Evolutionary conservation across 2,329 filamentous ascomycete species (phyloP).

Genomic region (Hypoxylon sp.): DNA sequence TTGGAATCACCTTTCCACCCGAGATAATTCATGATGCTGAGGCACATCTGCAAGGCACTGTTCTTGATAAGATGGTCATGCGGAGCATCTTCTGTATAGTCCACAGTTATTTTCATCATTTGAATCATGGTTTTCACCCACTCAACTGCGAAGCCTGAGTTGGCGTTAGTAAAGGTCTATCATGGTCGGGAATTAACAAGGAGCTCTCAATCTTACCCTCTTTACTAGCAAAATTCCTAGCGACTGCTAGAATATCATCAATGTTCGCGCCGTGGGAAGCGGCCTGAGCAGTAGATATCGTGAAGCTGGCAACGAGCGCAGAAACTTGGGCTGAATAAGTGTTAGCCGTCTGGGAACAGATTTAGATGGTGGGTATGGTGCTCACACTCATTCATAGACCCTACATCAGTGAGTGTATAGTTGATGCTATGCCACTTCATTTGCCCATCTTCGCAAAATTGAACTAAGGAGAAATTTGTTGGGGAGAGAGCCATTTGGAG

Average conservation of each 20-base stretch:
- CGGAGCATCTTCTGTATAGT: slow-evolving; percentile 83
- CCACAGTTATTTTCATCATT: slow-evolving; percentile 79
- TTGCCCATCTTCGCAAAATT: slow-evolving; percentile 71
- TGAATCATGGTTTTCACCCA: slow-evolving; percentile 77
- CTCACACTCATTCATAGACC: slow-evolving; percentile 65
- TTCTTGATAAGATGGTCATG: slow-evolving; percentile 82
- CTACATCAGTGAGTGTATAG: slow-evolving; percentile 65
- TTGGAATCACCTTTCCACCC: slow-evolving; percentile 77
- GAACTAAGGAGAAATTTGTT: slow-evolving; percentile 70
- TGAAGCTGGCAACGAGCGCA: slow-evolving; percentile 73
- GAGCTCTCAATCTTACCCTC: slow-evolving; percentile 51
- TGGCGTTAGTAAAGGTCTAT: slow-evolving; percentile 30
- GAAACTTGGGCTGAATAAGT: slow-evolving; percentile 64
- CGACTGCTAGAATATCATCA: slow-evolving; percentile 80
- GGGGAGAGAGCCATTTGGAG: slow-evolving; percentile 74
- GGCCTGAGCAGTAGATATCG: slow-evolving; percentile 64
- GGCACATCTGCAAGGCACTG: slow-evolving; percentile 77
- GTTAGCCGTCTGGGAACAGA: slow-evolving; percentile 39
- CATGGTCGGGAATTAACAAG: not conserved
- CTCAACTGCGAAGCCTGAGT: slow-evolving; percentile 70
- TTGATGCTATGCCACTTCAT: slow-evolving; percentile 71
- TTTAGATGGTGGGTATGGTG: not conserved
- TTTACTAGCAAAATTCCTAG: slow-evolving; percentile 64
- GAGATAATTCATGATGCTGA: slow-evolving; percentile 84
- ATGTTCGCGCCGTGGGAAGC: slow-evolving; percentile 66